Base-by-base conservation (phyloP, 192 early-diverging fungal species). In the Umbelopsis ramanniana region DNA sequence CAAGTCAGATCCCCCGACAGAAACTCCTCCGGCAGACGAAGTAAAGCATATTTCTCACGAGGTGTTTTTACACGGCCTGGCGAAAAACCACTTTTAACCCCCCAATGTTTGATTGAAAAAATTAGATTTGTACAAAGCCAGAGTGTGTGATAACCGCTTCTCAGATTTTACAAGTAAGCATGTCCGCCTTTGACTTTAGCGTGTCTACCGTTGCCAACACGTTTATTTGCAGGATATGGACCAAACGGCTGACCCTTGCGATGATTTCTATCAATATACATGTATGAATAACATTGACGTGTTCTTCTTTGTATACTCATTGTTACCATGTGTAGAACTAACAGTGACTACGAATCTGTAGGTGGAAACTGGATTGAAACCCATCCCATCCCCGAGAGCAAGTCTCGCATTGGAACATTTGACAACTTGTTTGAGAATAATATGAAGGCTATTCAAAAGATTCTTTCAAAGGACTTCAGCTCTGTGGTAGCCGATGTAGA, bases 81-180 rank as follows among this genome's bases (percentile, higher is more conserved):
- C 40, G 40, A 7, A 43, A 43, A 43, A 7, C 11, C 40, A 12
- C 3, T 50, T 47, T 12, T 22, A 21, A 22, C 10, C n/a, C 46
- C 46, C 5, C 17, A 50, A 3, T n/a, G 17, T 21, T 46, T 46
- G 6, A 46, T 57, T 45, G 26, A 21, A 8, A 21, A 8, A 46
- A 74, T 22, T 33, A 33, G 21, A 71, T 82, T 2, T 92, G 91
- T 53, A 75, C 73, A 4, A 84, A 86, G 21, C 78, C 82, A 11
- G 85, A 91, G 37, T 92, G 91, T 73, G 87, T 91, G 17, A 73
- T 90, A 17, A 84, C 85, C 1, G 88, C 91, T 11, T 83, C 85
- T 9, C 72, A 85, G 40, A 85, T 92, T 40, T 72, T 92, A 33
- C 38, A 71, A 45, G 74, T 75, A 75, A 75, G 23, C 57, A 37